Percentiles rank a stretch among this genome's conserved stretches.
phyloP scores from a whole-genome alignment of 2,329 filamentous ascomycete species.

The Ophiobolus disseminans region DNA sequence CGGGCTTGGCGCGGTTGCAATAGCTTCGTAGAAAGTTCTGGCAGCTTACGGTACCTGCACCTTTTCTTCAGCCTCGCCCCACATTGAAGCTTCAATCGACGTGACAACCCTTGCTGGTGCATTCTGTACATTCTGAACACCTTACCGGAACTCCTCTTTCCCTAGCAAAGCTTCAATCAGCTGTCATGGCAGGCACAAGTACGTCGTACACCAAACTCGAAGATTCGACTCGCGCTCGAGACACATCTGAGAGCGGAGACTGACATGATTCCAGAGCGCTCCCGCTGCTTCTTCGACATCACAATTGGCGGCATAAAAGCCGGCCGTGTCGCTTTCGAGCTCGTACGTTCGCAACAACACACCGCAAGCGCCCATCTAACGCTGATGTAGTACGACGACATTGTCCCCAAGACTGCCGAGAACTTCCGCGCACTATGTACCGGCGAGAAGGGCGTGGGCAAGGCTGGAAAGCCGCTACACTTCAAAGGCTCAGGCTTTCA shows the following conservation, averaged over 20 bases:
- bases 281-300: slow-evolving; percentile 93
- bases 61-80: slow-evolving; percentile 31
- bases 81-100: slow-evolving; percentile 6
- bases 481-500: slow-evolving; percentile 95
- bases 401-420: slow-evolving; percentile 93
- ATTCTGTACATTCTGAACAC: too few species aligned
- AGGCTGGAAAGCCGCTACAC: slow-evolving; percentile 82
- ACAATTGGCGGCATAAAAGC: slow-evolving; percentile 74
- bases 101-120: neutral
- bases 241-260: neutral
- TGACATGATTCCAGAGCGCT: slow-evolving; percentile 61
- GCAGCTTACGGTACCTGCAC: slow-evolving; percentile 28
- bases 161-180: slow-evolving; percentile 8
- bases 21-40: slow-evolving; percentile 46
- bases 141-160: neutral
- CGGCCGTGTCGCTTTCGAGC: slow-evolving; percentile 86
- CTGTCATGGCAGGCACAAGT: slow-evolving; percentile 38
- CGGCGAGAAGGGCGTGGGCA: slow-evolving; percentile 87
- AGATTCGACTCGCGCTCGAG: neutral
- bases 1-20: slow-evolving; percentile 31
- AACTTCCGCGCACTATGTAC: slow-evolving; percentile 96
- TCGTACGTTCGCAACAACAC: slow-evolving; percentile 59
- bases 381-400: slow-evolving; percentile 40
- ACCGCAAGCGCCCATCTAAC: slow-evolving; percentile 2
- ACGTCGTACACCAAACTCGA: slow-evolving; percentile 8